Conservation (phyloP, 352 stramenopile species). For the Plasmopara halstedii region DNA sequence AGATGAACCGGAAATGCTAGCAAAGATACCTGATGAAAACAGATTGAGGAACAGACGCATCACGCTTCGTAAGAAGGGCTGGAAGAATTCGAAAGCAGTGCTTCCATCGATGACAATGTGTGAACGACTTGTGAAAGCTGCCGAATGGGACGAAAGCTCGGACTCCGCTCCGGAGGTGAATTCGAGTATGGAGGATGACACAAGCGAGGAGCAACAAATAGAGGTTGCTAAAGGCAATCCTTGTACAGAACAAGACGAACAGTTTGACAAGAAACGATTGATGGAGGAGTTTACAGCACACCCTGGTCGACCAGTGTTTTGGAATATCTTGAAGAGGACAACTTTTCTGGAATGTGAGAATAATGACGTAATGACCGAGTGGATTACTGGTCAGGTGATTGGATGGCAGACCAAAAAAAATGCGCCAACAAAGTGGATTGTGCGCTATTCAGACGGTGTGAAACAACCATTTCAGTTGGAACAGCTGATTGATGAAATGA, state of each 20-base stretch:
- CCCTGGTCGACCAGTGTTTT: constrained; percentile 19
- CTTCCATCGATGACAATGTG: neutral
- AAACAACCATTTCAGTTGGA: constrained; percentile 10
- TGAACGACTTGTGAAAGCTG: neutral
- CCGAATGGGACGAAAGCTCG: constrained; percentile 1
- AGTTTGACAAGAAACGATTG: constrained; percentile 15
- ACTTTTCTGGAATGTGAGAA: constrained; percentile 7
- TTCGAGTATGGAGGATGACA: neutral
- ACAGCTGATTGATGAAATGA: constrained; percentile 20
- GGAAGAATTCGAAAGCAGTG: neutral
- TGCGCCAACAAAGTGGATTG: constrained; percentile 11
- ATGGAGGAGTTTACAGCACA: constrained; percentile 17
- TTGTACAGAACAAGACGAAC: neutral
- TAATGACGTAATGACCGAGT: constrained; percentile 11
- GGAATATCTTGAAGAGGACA: constrained; percentile 18
- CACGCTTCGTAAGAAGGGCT: constrained; percentile 11
- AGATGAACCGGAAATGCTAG: constrained; percentile 9
- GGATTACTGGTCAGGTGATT: constrained; percentile 18
- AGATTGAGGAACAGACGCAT: constrained; percentile 12
- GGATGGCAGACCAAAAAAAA: constrained; percentile 13
- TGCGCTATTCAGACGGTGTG: constrained; percentile 16
- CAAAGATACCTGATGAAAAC: constrained; percentile 10
- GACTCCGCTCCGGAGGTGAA: neutral
- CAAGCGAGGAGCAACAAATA: neutral
- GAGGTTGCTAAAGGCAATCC: neutral